Evolutionary conservation across 2,329 filamentous ascomycete species (phyloP).

Genomic region (Colletotrichum sp.): DNA sequence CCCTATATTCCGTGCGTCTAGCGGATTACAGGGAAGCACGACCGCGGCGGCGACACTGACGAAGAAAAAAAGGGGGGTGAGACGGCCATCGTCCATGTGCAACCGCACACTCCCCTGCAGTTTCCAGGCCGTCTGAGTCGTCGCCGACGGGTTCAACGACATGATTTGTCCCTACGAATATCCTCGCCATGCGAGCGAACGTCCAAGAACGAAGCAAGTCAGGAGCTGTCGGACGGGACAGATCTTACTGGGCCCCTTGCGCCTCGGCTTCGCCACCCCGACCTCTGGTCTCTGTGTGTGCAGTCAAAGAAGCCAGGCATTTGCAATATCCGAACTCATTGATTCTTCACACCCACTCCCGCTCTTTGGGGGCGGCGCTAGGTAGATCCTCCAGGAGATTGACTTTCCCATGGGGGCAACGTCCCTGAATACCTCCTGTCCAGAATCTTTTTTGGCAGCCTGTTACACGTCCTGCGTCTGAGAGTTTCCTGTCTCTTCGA

Average conservation of each 20-base stretch:
- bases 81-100: constrained; percentile 13
- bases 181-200: not conserved
- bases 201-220: not conserved
- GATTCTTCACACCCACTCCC: not conserved
- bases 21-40: constrained; percentile 1
- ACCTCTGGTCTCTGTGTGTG: not conserved
- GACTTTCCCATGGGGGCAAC: constrained; percentile 10
- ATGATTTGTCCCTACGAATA: not conserved
- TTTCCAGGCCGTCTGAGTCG: constrained; percentile 4
- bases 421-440: not conserved
- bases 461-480: not conserved
- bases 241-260: not conserved
- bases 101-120: constrained; percentile 4
- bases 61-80: not conserved
- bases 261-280: constrained; percentile 17
- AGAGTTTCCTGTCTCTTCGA: not conserved
- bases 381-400: not conserved
- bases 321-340: not conserved
- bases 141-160: not conserved
- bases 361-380: not conserved
- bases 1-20: constrained; percentile 14
- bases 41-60: not conserved
- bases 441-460: not conserved
- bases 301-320: not conserved
- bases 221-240: not conserved